These are phyloP conservation scores for Naganishia onofrii DNA, from an alignment of 768 basidiomycete species.

Conservation along the genomic window DNA sequence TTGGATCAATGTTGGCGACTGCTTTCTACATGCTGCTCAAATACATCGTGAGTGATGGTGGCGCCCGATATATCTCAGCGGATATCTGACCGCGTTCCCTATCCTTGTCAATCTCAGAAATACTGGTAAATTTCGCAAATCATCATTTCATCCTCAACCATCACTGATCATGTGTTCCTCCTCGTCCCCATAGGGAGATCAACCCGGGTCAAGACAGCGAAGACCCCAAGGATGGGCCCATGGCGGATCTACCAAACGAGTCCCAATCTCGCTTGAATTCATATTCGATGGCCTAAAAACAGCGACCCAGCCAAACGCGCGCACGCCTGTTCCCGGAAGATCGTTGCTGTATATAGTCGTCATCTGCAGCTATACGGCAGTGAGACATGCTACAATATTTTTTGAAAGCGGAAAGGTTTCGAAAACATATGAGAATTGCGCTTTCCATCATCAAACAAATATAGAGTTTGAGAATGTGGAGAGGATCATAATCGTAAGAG, in stretches of 20 bases:
- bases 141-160: not conserved
- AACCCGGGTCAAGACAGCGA: slow-evolving; percentile 58
- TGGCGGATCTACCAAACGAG: slow-evolving; percentile 30
- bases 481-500: not conserved
- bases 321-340: not conserved
- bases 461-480: not conserved
- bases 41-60: slow-evolving; percentile 37
- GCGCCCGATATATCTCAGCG: not conserved
- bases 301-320: not conserved
- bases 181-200: slow-evolving; percentile 58
- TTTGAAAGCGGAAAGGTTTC: not conserved
- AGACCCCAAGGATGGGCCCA: slow-evolving; percentile 55
- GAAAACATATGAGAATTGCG: not conserved
- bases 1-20: slow-evolving; percentile 65
- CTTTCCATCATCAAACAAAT: not conserved
- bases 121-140: not conserved
- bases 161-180: not conserved
- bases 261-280: slow-evolving; percentile 3
- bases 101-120: not conserved
- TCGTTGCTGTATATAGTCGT: not conserved
- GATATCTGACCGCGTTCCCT: not conserved
- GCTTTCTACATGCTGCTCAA: slow-evolving; percentile 64
- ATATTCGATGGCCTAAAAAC: slow-evolving; percentile 13
- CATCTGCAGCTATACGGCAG: not conserved
- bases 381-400: not conserved